Evolutionary conservation across 441 rosid species (phyloP).

Genomic region (Rhodomyrtus psidioides): DNA sequence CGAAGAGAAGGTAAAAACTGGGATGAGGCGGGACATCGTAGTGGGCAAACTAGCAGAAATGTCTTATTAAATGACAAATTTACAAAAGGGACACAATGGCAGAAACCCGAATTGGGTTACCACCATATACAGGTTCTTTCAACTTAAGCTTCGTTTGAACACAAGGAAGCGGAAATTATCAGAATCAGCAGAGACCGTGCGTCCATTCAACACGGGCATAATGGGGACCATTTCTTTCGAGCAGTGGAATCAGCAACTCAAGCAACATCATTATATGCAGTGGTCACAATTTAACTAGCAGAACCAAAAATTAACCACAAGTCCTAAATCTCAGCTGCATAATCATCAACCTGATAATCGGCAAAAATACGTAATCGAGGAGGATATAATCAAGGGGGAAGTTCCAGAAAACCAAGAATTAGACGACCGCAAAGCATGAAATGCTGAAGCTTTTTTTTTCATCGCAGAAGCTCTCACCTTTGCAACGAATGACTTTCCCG

Average conservation of each 20-base stretch:
- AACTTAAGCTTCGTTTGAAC: background rate
- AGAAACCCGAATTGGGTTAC: background rate
- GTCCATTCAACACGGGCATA: background rate
- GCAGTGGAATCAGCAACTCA: background rate
- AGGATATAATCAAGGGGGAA: background rate
- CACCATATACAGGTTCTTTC: background rate
- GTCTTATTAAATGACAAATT: background rate
- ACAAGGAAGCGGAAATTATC: background rate
- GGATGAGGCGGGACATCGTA: background rate
- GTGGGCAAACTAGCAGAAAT: background rate
- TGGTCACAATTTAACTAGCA: background rate
- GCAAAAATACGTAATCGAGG: background rate
- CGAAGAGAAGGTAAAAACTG: background rate
- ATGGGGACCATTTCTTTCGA: background rate
- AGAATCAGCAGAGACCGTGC: background rate
- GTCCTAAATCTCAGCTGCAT: background rate
- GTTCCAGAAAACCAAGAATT: background rate
- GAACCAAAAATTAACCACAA: background rate
- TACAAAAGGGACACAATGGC: background rate
- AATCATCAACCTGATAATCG: background rate
- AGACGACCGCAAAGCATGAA: background rate
- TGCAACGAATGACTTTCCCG: slow-evolving; percentile 7
- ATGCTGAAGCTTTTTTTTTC: background rate
- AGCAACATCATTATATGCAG: background rate
- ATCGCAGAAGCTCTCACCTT: background rate